Evolutionary conservation across 2,329 filamentous ascomycete genomes (phyloP), one percentile per base, ranked within the genome.

Genomic region (Exophiala bonariae): DNA sequence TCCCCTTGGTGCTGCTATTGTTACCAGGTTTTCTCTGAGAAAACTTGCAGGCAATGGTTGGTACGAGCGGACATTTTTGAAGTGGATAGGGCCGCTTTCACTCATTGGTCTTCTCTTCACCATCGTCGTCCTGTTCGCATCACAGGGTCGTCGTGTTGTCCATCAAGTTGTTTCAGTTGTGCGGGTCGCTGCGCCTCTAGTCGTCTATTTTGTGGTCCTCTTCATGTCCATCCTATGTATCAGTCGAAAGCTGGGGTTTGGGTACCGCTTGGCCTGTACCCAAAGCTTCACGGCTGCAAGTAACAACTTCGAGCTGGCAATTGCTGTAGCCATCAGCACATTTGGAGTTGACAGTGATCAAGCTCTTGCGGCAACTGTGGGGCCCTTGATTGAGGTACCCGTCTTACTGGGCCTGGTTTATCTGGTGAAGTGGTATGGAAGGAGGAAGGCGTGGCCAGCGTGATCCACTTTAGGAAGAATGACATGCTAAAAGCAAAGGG

Each of bases 241-340:
- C 2, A 78, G 81, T 3, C 74, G 77, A 39, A 77, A 74, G n/a
- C 68, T 85, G n/a, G 86, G 88, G 0, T 90, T 90, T 49, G 82
- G 81, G 0, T 95, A 95, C 63, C 76, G 77, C 28, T 64, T 90
- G 1, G 78, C 79, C 1, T 77, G 79, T 9, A 92, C 89, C 2
- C 89, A 95, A 68, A 90, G 87, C 62, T 93, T 95, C 60, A 95
- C 88, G 0, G 91, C 89, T 0, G 87, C 88, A 1, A 95, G 89
- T 64, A 96, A 96, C 63, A 95, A 96, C 63, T 96, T 96, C 61
- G 90, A 96, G 71, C 72, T 96, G 18, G 89, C 90, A 0, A 95
- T 96, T 67, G 89, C 89, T 0, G 89, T 96, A 0, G 87, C 87
- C 0, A 83, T 95, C 3, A 86, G 89, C 0, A 85, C 85, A 0